phyloP scores from a whole-genome alignment of 2,329 filamentous ascomycete species.

The Epichloe bromicola region DNA sequence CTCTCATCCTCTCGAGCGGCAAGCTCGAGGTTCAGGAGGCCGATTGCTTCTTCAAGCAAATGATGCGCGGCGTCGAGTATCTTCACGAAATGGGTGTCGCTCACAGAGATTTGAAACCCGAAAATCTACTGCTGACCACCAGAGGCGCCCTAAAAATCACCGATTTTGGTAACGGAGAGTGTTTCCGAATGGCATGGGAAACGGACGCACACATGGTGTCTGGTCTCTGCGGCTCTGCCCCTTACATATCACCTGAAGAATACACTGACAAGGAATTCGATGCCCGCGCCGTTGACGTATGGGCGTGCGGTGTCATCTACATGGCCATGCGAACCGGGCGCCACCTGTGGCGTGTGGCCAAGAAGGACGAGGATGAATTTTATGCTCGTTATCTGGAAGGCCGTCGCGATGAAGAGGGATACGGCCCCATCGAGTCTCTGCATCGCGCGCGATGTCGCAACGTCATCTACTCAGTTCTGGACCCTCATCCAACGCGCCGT shows the following conservation, averaged over 20 bases:
- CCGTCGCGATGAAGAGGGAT: slow-evolving; percentile 81
- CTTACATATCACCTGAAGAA: slow-evolving; percentile 95
- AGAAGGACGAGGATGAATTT: slow-evolving; percentile 94
- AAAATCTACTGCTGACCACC: slow-evolving; percentile 87
- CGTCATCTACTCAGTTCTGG: slow-evolving; percentile 96
- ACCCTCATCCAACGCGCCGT: slow-evolving; percentile 82
- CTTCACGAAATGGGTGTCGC: slow-evolving; percentile 99
- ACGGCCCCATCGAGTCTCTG: slow-evolving; percentile 88
- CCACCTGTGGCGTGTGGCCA: slow-evolving; percentile 93
- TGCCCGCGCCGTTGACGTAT: slow-evolving; percentile 92
- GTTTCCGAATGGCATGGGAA: slow-evolving; percentile 99
- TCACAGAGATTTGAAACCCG: slow-evolving; percentile 90
- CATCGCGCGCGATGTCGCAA: slow-evolving; percentile 93
- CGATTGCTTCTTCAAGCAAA: slow-evolving; percentile 97
- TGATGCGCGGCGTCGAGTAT: slow-evolving; percentile 98
- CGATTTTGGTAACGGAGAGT: slow-evolving; percentile 97
- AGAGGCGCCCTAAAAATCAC: slow-evolving; percentile 93
- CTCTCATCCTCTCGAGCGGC: slow-evolving; percentile 75
- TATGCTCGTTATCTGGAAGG: slow-evolving; percentile 91
- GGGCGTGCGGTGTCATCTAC: slow-evolving; percentile 97
- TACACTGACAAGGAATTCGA: slow-evolving; percentile 94
- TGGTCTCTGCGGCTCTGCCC: slow-evolving; percentile 88
- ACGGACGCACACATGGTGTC: slow-evolving; percentile 97
- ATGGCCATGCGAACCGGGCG: slow-evolving; percentile 98
- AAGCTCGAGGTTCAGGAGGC: slow-evolving; percentile 88